These are phyloP conservation scores for Diaporthe vaccinii DNA, from an alignment of 2,329 filamentous ascomycete species.

Conservation along the genomic window DNA sequence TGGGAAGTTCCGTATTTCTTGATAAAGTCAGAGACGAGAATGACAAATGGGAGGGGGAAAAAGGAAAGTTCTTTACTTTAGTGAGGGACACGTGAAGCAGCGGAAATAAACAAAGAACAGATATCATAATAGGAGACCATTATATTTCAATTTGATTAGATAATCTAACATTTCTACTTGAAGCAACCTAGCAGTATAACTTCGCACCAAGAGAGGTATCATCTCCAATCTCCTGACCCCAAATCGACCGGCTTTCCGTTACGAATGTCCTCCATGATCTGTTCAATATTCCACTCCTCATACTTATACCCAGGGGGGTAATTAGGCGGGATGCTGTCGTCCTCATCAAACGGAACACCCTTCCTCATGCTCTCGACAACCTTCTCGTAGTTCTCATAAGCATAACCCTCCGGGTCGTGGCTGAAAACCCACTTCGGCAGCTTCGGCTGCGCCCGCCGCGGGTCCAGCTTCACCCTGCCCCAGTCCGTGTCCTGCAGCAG, in stretches of 20 bases:
- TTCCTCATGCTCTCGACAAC: slow-evolving; percentile 14
- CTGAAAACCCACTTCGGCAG: slow-evolving; percentile 2
- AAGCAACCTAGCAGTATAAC: too few species aligned
- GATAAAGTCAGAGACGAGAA: too few species aligned
- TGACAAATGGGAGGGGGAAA: too few species aligned
- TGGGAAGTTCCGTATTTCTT: too few species aligned
- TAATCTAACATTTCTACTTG: too few species aligned
- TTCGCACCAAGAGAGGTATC: background rate
- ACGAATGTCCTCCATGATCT: slow-evolving; percentile 44
- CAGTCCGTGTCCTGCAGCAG: slow-evolving; percentile 22
- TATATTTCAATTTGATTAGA: too few species aligned
- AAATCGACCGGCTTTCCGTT: slow-evolving; percentile 16
- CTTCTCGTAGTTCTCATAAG: background rate
- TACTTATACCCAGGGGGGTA: slow-evolving; percentile 43
- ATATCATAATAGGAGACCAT: too few species aligned
- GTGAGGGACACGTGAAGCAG: too few species aligned
- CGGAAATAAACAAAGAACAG: too few species aligned
- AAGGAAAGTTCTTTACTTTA: too few species aligned
- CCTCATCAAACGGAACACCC: background rate
- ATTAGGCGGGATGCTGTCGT: slow-evolving; percentile 4
- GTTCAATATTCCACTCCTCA: slow-evolving; percentile 46
- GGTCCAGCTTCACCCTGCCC: slow-evolving; percentile 3
- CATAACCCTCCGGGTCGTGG: slow-evolving; percentile 1
- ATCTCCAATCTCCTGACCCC: background rate
- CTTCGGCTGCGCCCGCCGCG: slow-evolving; percentile 13